These are phyloP conservation scores for Puccinia coronata DNA, from an alignment of 1,284 basidiomycete species.

Conservation along the genomic window DNA sequence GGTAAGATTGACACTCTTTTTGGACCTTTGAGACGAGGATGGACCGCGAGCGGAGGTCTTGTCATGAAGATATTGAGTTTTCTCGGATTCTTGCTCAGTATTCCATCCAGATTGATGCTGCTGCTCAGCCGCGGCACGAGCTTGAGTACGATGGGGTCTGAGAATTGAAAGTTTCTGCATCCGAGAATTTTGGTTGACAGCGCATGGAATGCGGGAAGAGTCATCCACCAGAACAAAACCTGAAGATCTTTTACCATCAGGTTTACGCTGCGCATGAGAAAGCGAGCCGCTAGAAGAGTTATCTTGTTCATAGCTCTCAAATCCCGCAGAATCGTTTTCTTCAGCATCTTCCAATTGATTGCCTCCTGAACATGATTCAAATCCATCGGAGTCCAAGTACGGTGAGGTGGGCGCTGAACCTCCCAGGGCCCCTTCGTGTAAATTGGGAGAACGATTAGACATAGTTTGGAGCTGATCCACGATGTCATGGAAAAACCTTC, in stretches of 20 bases:
- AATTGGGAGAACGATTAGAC: constrained; percentile 61
- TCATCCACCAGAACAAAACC: constrained; percentile 45
- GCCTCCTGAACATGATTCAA: not conserved
- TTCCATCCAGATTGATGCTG: not conserved
- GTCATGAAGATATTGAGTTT: not conserved
- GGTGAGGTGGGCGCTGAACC: constrained; percentile 43
- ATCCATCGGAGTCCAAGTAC: constrained; percentile 18
- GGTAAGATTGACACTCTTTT: not conserved
- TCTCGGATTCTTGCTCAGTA: constrained; percentile 23
- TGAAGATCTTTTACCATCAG: constrained; percentile 20
- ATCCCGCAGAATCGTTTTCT: constrained; percentile 14
- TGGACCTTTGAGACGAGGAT: constrained; percentile 36
- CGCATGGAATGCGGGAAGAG: constrained; percentile 39
- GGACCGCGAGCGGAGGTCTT: constrained; percentile 23
- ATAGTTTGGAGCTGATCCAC: constrained; percentile 75
- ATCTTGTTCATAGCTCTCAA: constrained; percentile 37
- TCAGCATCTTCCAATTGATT: constrained; percentile 50
- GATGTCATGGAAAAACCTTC: constrained; percentile 77
- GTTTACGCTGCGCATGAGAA: constrained; percentile 20
- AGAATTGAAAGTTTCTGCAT: constrained; percentile 32
- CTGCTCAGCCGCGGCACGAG: constrained; percentile 19
- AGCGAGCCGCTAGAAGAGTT: constrained; percentile 12
- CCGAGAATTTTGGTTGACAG: constrained; percentile 28
- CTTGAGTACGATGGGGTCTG: constrained; percentile 26
- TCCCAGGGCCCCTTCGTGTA: constrained; percentile 46